Percentiles rank a stretch among this genome's conserved stretches.
These are phyloP conservation scores for Poronia punctata DNA, from an alignment of 495 filamentous ascomycete species.

Conservation along the genomic window DNA sequence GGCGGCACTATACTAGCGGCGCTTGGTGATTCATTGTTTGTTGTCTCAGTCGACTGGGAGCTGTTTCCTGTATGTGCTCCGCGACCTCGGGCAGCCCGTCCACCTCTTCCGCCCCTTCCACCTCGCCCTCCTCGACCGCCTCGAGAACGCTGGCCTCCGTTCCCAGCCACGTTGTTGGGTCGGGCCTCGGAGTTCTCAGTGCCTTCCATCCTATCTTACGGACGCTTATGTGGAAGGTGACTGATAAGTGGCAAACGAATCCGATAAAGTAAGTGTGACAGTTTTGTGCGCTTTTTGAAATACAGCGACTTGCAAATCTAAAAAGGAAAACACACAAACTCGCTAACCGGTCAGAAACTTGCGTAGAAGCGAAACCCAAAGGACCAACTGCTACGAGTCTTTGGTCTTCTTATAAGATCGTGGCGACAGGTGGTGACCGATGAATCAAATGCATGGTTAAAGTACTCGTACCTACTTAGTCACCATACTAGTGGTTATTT, in stretches of 20 bases:
- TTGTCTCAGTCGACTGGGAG: no score
- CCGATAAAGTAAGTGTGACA: not conserved
- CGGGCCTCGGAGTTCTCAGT: not conserved
- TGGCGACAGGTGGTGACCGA: no score
- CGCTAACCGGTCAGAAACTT: not conserved
- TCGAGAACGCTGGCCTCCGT: constrained; percentile 13
- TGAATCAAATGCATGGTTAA: no score
- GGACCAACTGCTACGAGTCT: not conserved
- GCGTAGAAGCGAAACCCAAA: not conserved
- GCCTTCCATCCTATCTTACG: constrained; percentile 12
- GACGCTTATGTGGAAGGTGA: not conserved
- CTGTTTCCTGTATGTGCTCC: no score
- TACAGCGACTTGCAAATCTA: constrained; percentile 44
- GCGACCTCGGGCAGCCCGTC: no score
- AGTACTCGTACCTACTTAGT: no score
- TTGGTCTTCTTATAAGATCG: no score
- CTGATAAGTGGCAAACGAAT: not conserved
- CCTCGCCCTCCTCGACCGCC: constrained; percentile 10
- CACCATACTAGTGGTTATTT: no score
- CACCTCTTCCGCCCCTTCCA: constrained; percentile 24
- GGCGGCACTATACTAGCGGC: no score
- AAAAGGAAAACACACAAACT: not conserved
- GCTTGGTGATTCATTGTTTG: no score
- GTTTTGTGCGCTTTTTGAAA: constrained; percentile 45
- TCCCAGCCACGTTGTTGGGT: constrained; percentile 3